phyloP scores from a whole-genome alignment of 129 eudicot genomes.

The Artemisia argyi region DNA sequence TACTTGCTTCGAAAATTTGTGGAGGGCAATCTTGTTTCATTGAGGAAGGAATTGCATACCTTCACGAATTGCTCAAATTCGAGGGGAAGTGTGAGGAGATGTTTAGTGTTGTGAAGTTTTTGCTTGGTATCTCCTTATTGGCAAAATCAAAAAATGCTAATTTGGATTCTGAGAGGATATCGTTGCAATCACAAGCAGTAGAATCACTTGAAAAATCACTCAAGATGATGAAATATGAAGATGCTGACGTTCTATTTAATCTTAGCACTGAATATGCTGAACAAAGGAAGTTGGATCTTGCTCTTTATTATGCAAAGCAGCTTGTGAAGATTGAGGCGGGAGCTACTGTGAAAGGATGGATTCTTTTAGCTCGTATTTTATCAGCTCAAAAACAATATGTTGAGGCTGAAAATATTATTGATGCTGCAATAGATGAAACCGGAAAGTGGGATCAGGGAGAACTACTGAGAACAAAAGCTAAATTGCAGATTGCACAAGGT shows the following conservation, averaged over 20 bases:
- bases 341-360: constrained; percentile 71
- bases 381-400: constrained; percentile 78
- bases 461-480: constrained; percentile 74
- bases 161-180: constrained; percentile 63
- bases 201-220: constrained; percentile 49
- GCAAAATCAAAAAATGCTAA: constrained; percentile 49
- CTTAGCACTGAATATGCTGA: constrained; percentile 82
- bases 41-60: constrained; percentile 59
- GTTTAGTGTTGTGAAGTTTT: constrained; percentile 40
- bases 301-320: constrained; percentile 74
- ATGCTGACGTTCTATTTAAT: constrained; percentile 51
- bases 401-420: constrained; percentile 76
- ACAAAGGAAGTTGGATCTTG: constrained; percentile 79
- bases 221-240: constrained; percentile 38
- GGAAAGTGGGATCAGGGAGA: constrained; percentile 96
- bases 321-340: constrained; percentile 72
- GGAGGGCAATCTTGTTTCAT: constrained; percentile 34
- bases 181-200: constrained; percentile 58
- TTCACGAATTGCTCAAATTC: constrained; percentile 22
- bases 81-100: constrained; percentile 45
- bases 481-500: constrained; percentile 79
- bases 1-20: constrained; percentile 82
- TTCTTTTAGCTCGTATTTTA: constrained; percentile 81
- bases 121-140: constrained; percentile 63
- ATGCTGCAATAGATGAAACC: constrained; percentile 85